Base-by-base conservation (phyloP, 495 filamentous ascomycete genomes). In the Hypoxylon fuscum region DNA sequence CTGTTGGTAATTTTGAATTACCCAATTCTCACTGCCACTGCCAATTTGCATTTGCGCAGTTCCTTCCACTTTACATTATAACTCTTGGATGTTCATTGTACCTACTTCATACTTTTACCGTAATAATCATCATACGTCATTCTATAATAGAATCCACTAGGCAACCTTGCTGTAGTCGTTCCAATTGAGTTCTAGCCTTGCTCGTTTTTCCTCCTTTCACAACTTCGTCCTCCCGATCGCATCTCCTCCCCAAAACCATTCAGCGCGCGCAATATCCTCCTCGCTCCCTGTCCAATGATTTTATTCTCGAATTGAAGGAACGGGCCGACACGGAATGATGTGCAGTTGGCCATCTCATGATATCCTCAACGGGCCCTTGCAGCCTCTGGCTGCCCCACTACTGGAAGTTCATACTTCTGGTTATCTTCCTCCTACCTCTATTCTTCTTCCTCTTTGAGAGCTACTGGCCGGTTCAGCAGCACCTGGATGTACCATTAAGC, bases 361-460 rank as follows among this genome's bases (percentile, higher is more conserved):
- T 25, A 48, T 20, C 43, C 45, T 48, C 29, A 32, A 66, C 54
- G 47, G 56, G 57, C 27, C 27, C 38, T 37, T 35, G 53, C 48
- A 57, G 43, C 57, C 52, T 54, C 20, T 44, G 47, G 57, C 37
- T 58, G 58, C 57, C 57, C 22, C 45, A 42, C 15, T 37, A 14
- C 47, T 66, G 63, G 63, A 66, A 34, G 32, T 48, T 56, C 34
- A 22, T 59, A 2, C 21, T 66, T 40, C 52, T 59, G 14, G 46
- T 45, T 7, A 25, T 61, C 38, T 11, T 62, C 8, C 17, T 66
- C 32, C 27, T 51, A 18, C 2, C 42, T 8, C n/a, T 35, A 12
- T 53, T 43, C 1, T 44, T 43, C 29, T 11, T 54, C 35, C 42
- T 66, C 43, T 35, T 48, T 21, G 29, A 50, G 29, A 62, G 12